Conservation (phyloP, 805 yeast genomes). For the Clavispora vitiphila region DNA sequence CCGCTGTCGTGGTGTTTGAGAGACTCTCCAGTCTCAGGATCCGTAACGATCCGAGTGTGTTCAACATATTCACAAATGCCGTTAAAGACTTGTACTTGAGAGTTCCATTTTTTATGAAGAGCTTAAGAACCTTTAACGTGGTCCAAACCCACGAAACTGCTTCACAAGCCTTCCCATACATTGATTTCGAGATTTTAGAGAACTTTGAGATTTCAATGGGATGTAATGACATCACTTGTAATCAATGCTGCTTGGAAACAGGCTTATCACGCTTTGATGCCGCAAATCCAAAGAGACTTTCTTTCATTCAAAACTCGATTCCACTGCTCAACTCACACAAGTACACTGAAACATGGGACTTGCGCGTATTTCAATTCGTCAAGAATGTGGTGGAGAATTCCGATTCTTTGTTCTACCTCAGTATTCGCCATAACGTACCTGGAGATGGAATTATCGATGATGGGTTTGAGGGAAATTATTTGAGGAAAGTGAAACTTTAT, state of each 20-base stretch:
- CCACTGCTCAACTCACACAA: constrained; percentile 28
- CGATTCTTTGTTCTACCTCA: constrained; percentile 33
- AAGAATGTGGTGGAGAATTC: constrained; percentile 20
- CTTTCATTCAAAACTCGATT: constrained; percentile 29
- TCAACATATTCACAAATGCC: constrained; percentile 1
- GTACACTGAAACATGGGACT: constrained; percentile 51
- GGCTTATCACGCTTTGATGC: constrained; percentile 30
- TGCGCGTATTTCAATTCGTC: constrained; percentile 34
- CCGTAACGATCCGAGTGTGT: constrained; percentile 6
- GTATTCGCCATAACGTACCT: constrained; percentile 58
- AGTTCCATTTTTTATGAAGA: constrained; percentile 9
- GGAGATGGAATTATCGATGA: constrained; percentile 42
- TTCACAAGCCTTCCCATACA: constrained; percentile 9
- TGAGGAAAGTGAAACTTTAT: constrained; percentile 52
- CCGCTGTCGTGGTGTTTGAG: constrained; percentile 4
- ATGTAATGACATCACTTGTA: constrained; percentile 40
- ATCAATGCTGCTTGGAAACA: constrained; percentile 39
- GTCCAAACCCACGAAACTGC: constrained; percentile 17
- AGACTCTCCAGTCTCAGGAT: constrained; percentile 5
- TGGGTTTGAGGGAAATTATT: constrained; percentile 71
- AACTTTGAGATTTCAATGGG: constrained; percentile 45
- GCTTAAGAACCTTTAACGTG: constrained; percentile 20
- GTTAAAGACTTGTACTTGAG: constrained; percentile 6
- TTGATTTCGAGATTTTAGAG: constrained; percentile 20
- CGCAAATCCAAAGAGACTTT: constrained; percentile 29